A percentile compares a stretch with the other conserved stretches of the same genome.
These are phyloP conservation scores for Lipomyces japonicus DNA, from an alignment of 805 yeast species.

Conservation along the genomic window DNA sequence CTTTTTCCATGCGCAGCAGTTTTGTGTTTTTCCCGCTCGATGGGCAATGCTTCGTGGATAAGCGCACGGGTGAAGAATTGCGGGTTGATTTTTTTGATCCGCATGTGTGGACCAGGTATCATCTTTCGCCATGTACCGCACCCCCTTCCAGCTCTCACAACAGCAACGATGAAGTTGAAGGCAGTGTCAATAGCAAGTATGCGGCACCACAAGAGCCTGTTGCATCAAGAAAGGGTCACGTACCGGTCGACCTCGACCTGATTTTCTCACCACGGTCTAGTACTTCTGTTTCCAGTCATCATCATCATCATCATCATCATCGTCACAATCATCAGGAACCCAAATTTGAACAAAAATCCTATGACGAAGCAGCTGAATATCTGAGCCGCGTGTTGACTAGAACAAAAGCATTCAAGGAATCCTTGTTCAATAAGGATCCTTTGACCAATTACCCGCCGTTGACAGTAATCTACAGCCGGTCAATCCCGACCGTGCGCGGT, in stretches of 20 bases:
- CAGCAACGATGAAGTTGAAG: neutral
- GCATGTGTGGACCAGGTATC: conserved; percentile 71
- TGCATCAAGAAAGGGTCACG: neutral
- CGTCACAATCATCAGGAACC: neutral
- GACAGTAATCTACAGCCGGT: conserved; percentile 75
- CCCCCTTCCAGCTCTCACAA: conserved; percentile 33
- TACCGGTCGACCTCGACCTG: neutral
- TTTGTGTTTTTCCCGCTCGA: conserved; percentile 71
- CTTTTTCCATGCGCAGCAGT: conserved; percentile 84
- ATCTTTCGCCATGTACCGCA: conserved; percentile 71
- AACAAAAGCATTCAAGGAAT: conserved; percentile 55
- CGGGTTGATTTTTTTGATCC: conserved; percentile 76
- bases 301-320: no score
- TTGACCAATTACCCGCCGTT: conserved; percentile 67
- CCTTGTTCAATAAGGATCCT: conserved; percentile 51
- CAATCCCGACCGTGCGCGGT: conserved; percentile 81
- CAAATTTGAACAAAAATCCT: neutral
- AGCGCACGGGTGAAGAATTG: conserved; percentile 51
- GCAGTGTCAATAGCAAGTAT: neutral
- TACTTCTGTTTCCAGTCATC: neutral
- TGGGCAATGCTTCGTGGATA: conserved; percentile 70
- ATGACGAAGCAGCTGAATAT: conserved; percentile 60
- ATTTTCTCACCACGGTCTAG: neutral
- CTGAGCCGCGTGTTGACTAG: conserved; percentile 56
- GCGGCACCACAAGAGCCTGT: neutral